A percentile compares a stretch with the other conserved stretches of the same genome.
phyloP scores from a whole-genome alignment of 2,329 filamentous ascomycete species.

The Leptographium procerum region DNA sequence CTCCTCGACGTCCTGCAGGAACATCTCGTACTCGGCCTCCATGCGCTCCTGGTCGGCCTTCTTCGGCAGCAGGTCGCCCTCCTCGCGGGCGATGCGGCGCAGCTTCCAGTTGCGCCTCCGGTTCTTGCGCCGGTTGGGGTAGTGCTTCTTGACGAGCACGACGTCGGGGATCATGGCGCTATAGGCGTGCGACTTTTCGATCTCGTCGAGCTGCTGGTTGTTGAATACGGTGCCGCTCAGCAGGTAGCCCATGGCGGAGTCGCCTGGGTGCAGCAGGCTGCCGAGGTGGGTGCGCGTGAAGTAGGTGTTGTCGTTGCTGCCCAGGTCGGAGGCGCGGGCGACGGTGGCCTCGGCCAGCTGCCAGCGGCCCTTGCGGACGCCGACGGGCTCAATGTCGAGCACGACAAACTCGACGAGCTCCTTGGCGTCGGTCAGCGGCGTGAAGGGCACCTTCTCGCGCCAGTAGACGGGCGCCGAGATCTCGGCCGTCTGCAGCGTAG shows the following conservation, averaged over 20 bases:
- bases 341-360: conserved; percentile 80
- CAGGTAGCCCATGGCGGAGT: conserved; percentile 92
- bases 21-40: conserved; percentile 93
- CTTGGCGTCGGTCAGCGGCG: conserved; percentile 68
- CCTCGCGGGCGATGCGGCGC: conserved; percentile 84
- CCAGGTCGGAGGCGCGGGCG: conserved; percentile 75
- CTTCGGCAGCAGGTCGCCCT: conserved; percentile 75
- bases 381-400: conserved; percentile 81
- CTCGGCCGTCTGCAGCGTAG: conserved; percentile 83
- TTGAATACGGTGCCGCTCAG: conserved; percentile 87
- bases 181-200: conserved; percentile 69
- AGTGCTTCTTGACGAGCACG: conserved; percentile 93
- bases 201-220: conserved; percentile 69
- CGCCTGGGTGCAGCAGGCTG: conserved; percentile 71
- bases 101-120: conserved; percentile 84
- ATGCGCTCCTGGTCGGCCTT: conserved; percentile 80
- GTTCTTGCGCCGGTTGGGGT: conserved; percentile 67
- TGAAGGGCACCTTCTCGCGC: conserved; percentile 64
- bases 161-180: conserved; percentile 78
- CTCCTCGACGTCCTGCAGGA: conserved; percentile 92
- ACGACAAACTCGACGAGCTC: conserved; percentile 88
- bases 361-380: conserved; percentile 67
- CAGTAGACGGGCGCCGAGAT: conserved; percentile 77
- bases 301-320: conserved; percentile 76
- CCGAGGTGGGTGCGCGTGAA: conserved; percentile 87